These are phyloP conservation scores for Xylariaceae sp. DNA, from an alignment of 2,329 filamentous ascomycete genomes.

Conservation along the genomic window DNA sequence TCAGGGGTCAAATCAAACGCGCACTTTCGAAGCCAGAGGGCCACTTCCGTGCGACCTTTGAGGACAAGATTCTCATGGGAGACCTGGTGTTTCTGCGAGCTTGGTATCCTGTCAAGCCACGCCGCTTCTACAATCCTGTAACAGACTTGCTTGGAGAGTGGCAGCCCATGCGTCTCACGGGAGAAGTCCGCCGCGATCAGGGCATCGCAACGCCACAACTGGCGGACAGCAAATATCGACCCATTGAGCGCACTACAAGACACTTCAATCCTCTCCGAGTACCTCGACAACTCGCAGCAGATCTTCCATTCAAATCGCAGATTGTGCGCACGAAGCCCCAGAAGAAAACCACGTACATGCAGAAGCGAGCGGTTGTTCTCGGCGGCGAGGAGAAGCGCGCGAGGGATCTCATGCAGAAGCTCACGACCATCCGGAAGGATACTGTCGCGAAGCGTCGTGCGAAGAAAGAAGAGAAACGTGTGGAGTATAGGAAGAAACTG, in stretches of 20 bases:
- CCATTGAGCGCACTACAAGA: conserved; percentile 60
- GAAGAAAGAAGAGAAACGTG: conserved; percentile 85
- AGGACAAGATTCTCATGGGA: conserved; percentile 95
- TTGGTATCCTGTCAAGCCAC: conserved; percentile 94
- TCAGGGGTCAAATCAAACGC: conserved; percentile 95
- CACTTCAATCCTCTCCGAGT: conserved; percentile 78
- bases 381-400: conserved; percentile 86
- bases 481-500: conserved; percentile 77
- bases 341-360: conserved; percentile 79
- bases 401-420: conserved; percentile 84
- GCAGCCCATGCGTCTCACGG: conserved; percentile 91
- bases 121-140: conserved; percentile 94
- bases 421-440: conserved; percentile 86
- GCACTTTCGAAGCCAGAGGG: conserved; percentile 91
- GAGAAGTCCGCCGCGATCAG: conserved; percentile 77
- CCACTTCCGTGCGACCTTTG: conserved; percentile 93
- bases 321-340: conserved; percentile 78
- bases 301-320: conserved; percentile 89
- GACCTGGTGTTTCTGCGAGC: conserved; percentile 95
- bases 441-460: conserved; percentile 76
- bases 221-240: conserved; percentile 81
- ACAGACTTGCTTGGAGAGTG: conserved; percentile 85
- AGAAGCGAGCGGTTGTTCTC: conserved; percentile 89
- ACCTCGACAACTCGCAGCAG: conserved; percentile 74
- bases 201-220: conserved; percentile 71